Evolutionary conservation across 169 alveolate genomes (phyloP), one percentile per base, ranked within the genome.

Genomic region (Babesia ovata): DNA sequence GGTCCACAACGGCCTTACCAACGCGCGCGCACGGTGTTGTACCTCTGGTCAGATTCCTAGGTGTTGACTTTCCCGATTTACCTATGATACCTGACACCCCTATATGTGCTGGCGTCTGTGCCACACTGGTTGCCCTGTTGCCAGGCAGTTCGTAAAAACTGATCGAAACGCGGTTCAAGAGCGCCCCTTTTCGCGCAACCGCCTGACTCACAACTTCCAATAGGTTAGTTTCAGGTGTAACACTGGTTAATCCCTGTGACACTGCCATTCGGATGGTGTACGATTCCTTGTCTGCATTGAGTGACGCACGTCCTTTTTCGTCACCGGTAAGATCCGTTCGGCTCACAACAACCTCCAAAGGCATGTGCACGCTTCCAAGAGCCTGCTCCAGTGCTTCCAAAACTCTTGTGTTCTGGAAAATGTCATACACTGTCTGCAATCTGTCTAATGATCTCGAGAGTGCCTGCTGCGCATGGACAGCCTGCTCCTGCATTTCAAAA

Each of bases 81-180:
- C 76, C 14, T 13, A 67, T 2, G 48, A 67, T 24, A 54, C 33
- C 52, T 14, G 76, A 49, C 63, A 54, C 2, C 14, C 57, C 36
- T 0, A 22, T 53, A 8, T 11, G 16, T 9, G 42, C 54, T 26
- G 63, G 65, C 29, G 58, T 36, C 39, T 50, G 76, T 10, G 28
- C 54, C 17, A 21, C 66, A 56, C 46, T 39, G 19, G 28, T 57
- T 19, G 56, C 17, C 48, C 50, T 39, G 58, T 33, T 57, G 24
- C 17, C 42, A 13, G 33, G 11, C 13, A 70, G 21, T 46, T 57
- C 48, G 70, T 81, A 81, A 58, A 81, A 81, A 52, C 66, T 81
- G 45, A 81, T 29, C 2, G 88, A 81, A 16, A 81, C 77, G 26
- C 84, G 54, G 53, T 81, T 81, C 19, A 81, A 71, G 22, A 36